Percentiles rank a stretch among this genome's conserved stretches.
Evolutionary conservation across 768 basidiomycete species (phyloP).

Genomic region (Kondoa subrosea): DNA sequence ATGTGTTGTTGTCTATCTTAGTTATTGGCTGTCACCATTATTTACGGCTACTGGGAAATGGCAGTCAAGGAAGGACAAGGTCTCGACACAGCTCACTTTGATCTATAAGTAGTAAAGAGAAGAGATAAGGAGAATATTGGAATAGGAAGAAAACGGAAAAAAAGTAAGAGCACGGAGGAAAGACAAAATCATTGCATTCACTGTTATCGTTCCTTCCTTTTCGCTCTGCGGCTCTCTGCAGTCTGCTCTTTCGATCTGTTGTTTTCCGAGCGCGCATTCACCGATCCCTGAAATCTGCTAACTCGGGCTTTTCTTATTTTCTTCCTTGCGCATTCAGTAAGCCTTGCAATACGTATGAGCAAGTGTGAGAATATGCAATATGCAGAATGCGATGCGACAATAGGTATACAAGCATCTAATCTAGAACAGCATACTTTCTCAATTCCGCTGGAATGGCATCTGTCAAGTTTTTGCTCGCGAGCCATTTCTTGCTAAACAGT

Average conservation of each 20-base stretch:
- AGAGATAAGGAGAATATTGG: too few species aligned
- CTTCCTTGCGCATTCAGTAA: too few species aligned
- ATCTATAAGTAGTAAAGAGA: not conserved
- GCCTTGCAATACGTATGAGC: too few species aligned
- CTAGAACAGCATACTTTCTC: slow-evolving; percentile 71
- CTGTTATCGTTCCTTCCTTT: too few species aligned
- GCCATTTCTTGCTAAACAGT: slow-evolving; percentile 84
- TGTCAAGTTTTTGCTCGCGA: slow-evolving; percentile 58
- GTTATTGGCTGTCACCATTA: not conserved
- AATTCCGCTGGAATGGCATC: slow-evolving; percentile 64
- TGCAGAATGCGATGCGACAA: not conserved
- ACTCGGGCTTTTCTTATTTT: too few species aligned
- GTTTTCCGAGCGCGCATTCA: too few species aligned
- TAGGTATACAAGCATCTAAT: not conserved
- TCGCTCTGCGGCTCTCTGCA: too few species aligned
- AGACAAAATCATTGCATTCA: not conserved
- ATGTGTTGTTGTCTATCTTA: not conserved
- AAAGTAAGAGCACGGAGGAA: not conserved
- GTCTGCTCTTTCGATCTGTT: too few species aligned
- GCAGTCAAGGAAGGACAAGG: slow-evolving; percentile 2
- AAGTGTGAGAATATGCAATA: too few species aligned
- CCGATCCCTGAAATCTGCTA: too few species aligned
- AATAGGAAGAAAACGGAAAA: too few species aligned
- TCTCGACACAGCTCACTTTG: not conserved
- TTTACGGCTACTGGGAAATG: slow-evolving; percentile 2